A percentile compares a stretch with the other conserved stretches of the same genome.
Evolutionary conservation across 75 land plant species (phyloP).

Genomic region (Larix kaempferi): DNA sequence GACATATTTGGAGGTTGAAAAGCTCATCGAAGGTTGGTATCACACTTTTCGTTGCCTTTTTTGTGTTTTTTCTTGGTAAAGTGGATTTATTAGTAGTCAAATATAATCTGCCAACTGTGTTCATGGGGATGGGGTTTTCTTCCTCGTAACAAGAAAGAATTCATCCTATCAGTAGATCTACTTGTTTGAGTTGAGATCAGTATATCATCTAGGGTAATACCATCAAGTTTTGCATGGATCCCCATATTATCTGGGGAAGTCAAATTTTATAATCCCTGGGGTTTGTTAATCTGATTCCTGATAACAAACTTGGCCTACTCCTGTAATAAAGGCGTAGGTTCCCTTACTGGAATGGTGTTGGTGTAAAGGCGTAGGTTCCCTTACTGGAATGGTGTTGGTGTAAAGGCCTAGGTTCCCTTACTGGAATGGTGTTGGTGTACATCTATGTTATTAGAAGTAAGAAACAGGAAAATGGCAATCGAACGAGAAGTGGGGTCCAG

Average conservation of each 20-base stretch:
- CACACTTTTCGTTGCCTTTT: neutral
- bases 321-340: neutral
- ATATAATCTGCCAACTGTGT: neutral
- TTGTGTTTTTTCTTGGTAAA: neutral
- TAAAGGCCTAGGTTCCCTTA: neutral
- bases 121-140: neutral
- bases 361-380: neutral
- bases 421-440: too few species aligned
- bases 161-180: neutral
- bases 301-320: neutral
- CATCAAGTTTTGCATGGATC: neutral
- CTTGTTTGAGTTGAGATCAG: neutral
- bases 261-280: neutral
- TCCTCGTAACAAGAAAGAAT: neutral
- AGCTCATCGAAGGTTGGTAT: slow-evolving; percentile 34
- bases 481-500: too few species aligned
- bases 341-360: too few species aligned
- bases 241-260: neutral
- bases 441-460: too few species aligned
- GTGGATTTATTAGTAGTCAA: neutral
- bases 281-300: neutral
- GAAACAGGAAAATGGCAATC: too few species aligned
- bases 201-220: neutral
- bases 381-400: too few species aligned
- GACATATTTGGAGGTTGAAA: slow-evolving; percentile 19